These are phyloP conservation scores for Erodium chrysanthum DNA, from an alignment of 441 rosid species.

Conservation along the genomic window DNA sequence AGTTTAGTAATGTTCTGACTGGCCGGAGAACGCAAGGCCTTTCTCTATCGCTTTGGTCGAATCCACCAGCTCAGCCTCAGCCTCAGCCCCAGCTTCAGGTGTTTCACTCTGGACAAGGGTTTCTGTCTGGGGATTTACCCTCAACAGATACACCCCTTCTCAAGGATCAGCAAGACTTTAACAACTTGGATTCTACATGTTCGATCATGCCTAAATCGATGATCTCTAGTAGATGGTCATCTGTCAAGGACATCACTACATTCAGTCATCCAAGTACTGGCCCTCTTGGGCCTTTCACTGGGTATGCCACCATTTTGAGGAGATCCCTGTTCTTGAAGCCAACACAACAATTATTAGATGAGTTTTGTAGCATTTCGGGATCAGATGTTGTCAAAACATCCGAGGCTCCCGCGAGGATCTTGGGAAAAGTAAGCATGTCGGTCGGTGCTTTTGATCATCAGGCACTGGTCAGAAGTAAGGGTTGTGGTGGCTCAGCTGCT, in stretches of 20 bases:
- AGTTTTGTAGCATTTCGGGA: conserved; percentile 11
- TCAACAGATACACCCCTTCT: conserved; percentile 8
- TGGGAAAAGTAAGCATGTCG: conserved; percentile 21
- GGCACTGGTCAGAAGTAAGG: conserved; percentile 16
- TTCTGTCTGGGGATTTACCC: conserved; percentile 16
- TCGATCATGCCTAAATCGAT: neutral
- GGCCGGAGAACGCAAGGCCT: conserved; percentile 31
- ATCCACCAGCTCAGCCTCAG: conserved; percentile 20
- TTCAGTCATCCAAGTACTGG: neutral
- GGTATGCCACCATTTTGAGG: conserved; percentile 55
- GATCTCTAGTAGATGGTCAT: too few species aligned
- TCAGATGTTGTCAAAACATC: neutral
- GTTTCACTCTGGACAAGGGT: conserved; percentile 24
- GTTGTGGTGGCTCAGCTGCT: neutral
- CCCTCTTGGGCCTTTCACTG: conserved; percentile 61
- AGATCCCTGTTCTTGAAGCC: conserved; percentile 50
- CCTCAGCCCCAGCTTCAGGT: conserved; percentile 15
- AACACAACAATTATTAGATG: conserved; percentile 46
- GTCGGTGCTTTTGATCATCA: conserved; percentile 16
- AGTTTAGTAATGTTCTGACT: conserved; percentile 9
- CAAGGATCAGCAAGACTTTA: conserved; percentile 22
- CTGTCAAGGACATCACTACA: too few species aligned
- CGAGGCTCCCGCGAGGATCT: conserved; percentile 5
- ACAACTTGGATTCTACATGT: conserved; percentile 19
- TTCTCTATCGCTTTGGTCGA: conserved; percentile 41